These are phyloP conservation scores for Diplodia scrobiculata DNA, from an alignment of 2,329 filamentous ascomycete genomes.

Conservation along the genomic window DNA sequence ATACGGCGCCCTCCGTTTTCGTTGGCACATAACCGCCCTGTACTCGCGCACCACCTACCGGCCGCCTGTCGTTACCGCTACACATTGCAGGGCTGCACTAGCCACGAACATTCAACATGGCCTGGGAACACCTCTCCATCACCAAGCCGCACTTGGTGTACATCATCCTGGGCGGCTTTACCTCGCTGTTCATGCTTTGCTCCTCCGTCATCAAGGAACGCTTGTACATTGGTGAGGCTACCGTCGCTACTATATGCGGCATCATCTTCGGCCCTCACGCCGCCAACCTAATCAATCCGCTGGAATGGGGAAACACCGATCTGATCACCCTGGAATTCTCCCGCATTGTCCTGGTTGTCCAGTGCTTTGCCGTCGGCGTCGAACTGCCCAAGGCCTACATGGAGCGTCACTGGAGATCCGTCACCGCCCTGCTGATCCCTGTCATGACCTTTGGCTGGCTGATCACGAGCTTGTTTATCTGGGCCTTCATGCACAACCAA, in stretches of 20 bases:
- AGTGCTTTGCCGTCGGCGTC: conserved; percentile 89
- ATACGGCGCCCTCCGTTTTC: conserved; percentile 30
- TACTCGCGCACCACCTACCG: conserved; percentile 10
- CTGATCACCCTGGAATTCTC: conserved; percentile 88
- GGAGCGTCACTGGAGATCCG: conserved; percentile 96
- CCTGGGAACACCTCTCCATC: conserved; percentile 78
- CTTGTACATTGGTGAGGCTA: conserved; percentile 97
- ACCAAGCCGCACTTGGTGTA: conserved; percentile 97
- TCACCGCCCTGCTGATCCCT: conserved; percentile 81
- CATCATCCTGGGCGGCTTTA: conserved; percentile 97
- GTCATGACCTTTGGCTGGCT: conserved; percentile 98
- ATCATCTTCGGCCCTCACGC: conserved; percentile 87
- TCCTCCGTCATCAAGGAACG: conserved; percentile 98
- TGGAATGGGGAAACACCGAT: conserved; percentile 77
- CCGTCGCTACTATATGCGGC: conserved; percentile 83
- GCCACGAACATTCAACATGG: conserved; percentile 55
- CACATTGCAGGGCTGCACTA: neutral
- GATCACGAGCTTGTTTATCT: conserved; percentile 88
- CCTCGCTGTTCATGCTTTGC: conserved; percentile 95
- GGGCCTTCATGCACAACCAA: conserved; percentile 75
- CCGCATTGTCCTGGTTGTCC: conserved; percentile 83
- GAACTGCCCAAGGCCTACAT: conserved; percentile 93
- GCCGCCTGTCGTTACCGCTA: conserved; percentile 18
- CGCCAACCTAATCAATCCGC: conserved; percentile 75
- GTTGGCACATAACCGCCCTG: conserved; percentile 37